Evolutionary conservation across 2,329 filamentous ascomycete species (phyloP).

Genomic region (Elsinoe batatas): DNA sequence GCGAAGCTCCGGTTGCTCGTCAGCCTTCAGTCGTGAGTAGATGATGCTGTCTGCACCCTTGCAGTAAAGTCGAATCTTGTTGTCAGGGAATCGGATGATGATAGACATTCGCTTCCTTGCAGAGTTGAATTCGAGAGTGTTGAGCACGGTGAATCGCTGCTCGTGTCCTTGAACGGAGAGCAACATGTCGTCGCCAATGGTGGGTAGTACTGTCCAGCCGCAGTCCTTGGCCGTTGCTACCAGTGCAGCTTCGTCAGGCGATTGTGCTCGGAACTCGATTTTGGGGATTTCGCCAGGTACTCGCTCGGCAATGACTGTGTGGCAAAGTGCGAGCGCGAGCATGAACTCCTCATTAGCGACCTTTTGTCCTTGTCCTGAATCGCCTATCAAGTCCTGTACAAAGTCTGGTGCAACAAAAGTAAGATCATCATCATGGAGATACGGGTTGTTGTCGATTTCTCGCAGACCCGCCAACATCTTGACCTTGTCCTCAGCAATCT

Average conservation of each 20-base stretch:
- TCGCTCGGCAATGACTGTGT: conserved; percentile 88
- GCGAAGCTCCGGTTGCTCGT: conserved; percentile 77
- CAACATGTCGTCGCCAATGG: conserved; percentile 68
- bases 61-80: conserved; percentile 82
- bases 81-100: conserved; percentile 89
- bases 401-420: conserved; percentile 91
- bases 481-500: conserved; percentile 69
- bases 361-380: conserved; percentile 66
- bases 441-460: conserved; percentile 76
- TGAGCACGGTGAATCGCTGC: conserved; percentile 74
- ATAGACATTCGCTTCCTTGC: conserved; percentile 96
- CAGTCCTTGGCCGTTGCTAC: conserved; percentile 91
- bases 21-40: conserved; percentile 76
- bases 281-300: conserved; percentile 80
- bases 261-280: conserved; percentile 94
- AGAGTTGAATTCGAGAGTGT: conserved; percentile 96
- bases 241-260: conserved; percentile 88
- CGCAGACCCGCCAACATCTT: conserved; percentile 65
- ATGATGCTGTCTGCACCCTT: conserved; percentile 98
- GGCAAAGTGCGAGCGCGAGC: conserved; percentile 88
- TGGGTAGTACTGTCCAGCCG: conserved; percentile 84
- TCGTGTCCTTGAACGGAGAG: conserved; percentile 83
- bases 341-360: conserved; percentile 80
- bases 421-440: conserved; percentile 76
- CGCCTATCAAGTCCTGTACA: conserved; percentile 69